Evolutionary conservation across 2,329 filamentous ascomycete genomes (phyloP), one percentile per base, ranked within the genome.

Genomic region (Colletotrichum costaricense): DNA sequence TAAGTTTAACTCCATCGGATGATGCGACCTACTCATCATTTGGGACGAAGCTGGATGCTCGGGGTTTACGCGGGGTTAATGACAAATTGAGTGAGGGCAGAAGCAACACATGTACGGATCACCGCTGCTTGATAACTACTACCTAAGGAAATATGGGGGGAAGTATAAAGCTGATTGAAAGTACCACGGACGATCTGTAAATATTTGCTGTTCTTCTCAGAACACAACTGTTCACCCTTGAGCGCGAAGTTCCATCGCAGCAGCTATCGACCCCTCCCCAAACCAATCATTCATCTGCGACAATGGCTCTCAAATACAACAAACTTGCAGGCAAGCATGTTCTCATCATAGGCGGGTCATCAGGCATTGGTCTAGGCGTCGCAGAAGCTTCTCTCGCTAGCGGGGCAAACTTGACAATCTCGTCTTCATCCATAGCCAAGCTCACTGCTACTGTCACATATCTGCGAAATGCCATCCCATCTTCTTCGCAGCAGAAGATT

Each of bases 311-410:
- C 76, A 65, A 60, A 5, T 83, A 83, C 38, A 80, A 76, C n/a
- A 81, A 79, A 12, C 76, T 80, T 11, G 58, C 73, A 46, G 82
- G 79, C 33, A 79, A 78, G 57, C 82, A 82, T 73, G 81, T 92
- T 75, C 87, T 93, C 55, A 81, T 93, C 77, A 85, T 93, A 63
- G 92, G 92, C 56, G 92, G 90, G 52, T 89, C 89, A 1, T 86
- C 88, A 14, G 92, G 92, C 67, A 91, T 93, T 55, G 92, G 92
- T 49, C 90, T 87, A 75, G 86, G 82, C 67, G 88, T 91, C 11
- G 91, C 92, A 67, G 87, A 92, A 83, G 88, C 86, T 4, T 82
- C 85, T 11, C 78, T 93, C 52, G 87, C 88, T 63, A 82, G 87
- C 72, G 89, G 89, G 33, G 88, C 88, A 58, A 79, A 79, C 19